These are phyloP conservation scores for Plasmodium blacklocki DNA, from an alignment of 169 alveolate genomes.

Conservation along the genomic window DNA sequence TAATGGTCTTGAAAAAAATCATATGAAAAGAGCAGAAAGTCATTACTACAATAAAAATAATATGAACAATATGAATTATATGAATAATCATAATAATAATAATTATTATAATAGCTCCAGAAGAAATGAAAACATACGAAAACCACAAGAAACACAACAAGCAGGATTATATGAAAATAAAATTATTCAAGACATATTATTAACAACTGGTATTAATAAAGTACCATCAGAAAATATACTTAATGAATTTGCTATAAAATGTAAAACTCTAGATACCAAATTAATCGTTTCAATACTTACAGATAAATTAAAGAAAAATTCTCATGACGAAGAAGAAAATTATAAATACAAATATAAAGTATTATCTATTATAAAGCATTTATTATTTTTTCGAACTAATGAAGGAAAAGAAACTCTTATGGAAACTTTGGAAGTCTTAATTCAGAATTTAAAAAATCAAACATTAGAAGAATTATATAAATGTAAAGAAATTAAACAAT, in stretches of 20 bases:
- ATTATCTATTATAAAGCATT: slow-evolving; percentile 31
- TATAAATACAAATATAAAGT: slow-evolving; percentile 61
- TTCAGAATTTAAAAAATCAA: slow-evolving; percentile 44
- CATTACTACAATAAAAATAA: not conserved
- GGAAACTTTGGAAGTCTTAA: slow-evolving; percentile 32
- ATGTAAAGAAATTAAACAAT: slow-evolving; percentile 69
- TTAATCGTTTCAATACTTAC: slow-evolving; percentile 49
- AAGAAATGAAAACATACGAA: slow-evolving; percentile 5
- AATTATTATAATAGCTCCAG: not conserved
- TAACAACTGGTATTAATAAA: slow-evolving; percentile 42
- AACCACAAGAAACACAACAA: slow-evolving; percentile 33
- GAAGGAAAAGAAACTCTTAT: slow-evolving; percentile 30
- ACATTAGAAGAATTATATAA: slow-evolving; percentile 46
- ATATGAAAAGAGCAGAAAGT: not conserved
- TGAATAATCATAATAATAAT: not conserved
- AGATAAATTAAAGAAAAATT: slow-evolving; percentile 21
- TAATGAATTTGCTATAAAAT: slow-evolving; percentile 56
- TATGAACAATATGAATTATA: not conserved
- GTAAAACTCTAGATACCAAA: slow-evolving; percentile 67
- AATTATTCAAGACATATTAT: slow-evolving; percentile 47
- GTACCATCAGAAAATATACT: slow-evolving; percentile 43
- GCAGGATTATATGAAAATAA: slow-evolving; percentile 50
- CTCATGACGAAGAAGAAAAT: slow-evolving; percentile 36
- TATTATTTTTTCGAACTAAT: slow-evolving; percentile 29
- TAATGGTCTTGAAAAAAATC: slow-evolving; percentile 12